Base-by-base conservation (phyloP, 2,329 filamentous ascomycete genomes). In the Hortaea werneckii region DNA sequence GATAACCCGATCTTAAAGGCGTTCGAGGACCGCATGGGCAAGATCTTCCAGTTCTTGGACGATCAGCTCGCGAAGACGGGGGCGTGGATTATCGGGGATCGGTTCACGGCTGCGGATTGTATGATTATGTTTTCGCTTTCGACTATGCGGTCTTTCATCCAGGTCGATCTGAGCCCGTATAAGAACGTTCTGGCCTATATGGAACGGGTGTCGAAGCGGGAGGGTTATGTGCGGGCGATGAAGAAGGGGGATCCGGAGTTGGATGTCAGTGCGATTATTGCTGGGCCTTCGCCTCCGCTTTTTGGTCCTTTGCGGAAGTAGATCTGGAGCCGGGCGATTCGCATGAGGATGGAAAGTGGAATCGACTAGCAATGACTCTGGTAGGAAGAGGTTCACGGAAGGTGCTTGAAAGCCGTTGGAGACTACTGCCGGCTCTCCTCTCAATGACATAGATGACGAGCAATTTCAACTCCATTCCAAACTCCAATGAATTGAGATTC, bases 401-500 rank as follows among this genome's bases (percentile, higher is more conserved):
- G 20, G 20, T 20, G 4, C 20, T 20, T 20, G 20, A 20, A 20
- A 20, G 20, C 20, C 20, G 20, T 20, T 20, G 20, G 20, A 20
- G 20, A 20, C 20, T 20, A 20, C 20, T 20, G 20, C 20, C 20
- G 20, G 20, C 20, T 20, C 20, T 74, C 3, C 74, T 76, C 45
- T 78, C 76, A 53, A 87, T 81, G 0, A 85, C 83, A 60, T 90
- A 92, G 0, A 85, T 87, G 77, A 85, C 86, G 62, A 94, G 86
- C 30, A 87, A 87, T 44, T 82, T 84, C 53, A 89, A 56, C 7
- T 92, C 58, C 0, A 90, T 80, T 42, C 76, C 71, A 43, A 79
- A 82, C 38, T 67, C 20, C 20, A 20, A 20, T 20, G 20, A 20
- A 20, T 20, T 20, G 20, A 20, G 20, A 20, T 4, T 20, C 20